Evolutionary conservation across 2,329 filamentous ascomycete species (phyloP), one percentile per base, ranked within the genome.

Genomic region (Hypocreales sp.): DNA sequence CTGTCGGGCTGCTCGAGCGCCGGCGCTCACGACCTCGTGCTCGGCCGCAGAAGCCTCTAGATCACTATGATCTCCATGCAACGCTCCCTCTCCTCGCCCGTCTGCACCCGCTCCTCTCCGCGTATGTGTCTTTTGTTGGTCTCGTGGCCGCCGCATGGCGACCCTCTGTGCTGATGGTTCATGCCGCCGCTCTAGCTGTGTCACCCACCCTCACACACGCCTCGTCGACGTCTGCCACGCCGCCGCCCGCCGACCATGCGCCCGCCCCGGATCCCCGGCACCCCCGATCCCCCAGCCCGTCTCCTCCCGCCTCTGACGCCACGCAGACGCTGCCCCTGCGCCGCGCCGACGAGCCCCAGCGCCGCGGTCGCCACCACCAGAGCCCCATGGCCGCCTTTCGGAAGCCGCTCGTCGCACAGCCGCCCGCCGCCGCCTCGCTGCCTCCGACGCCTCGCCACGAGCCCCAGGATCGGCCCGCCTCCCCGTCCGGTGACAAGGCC

Each of bases 51-150:
- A n/a, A n/a, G n/a, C n/a, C n/a, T n/a, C 21, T 11, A 16, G 50
- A 50, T 51, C 60, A 64, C 48, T 52, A 70, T 71, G 63, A 64
- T 67, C 48, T 64, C 66, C 52, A 69, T 71, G 66, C 64, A 72
- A 54, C 64, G 64, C 42, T 71, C 67, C 37, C 56, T 66, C 36
- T 74, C 72, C 39, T 73, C 71, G 50, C 65, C 69, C 41, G 67
- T 69, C 52, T 62, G 62, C 54, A 58, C 62, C 39, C 59, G 62
- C 44, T 57, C 64, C 39, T 64, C 66, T 51, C 56, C 63, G 44
- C 61, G 71, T 76, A 72, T 49, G 72, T 75, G 12, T 21, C 22
- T 23, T 26, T 15, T 16, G 15, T 24, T 15, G 29, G 7, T 20
- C 9, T 9, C 24, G n/a, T 26, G 38, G 36, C 32, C 31, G 31